Base-by-base conservation (phyloP, 148 eudicot genomes). In the Heliosperma pusillum region DNA sequence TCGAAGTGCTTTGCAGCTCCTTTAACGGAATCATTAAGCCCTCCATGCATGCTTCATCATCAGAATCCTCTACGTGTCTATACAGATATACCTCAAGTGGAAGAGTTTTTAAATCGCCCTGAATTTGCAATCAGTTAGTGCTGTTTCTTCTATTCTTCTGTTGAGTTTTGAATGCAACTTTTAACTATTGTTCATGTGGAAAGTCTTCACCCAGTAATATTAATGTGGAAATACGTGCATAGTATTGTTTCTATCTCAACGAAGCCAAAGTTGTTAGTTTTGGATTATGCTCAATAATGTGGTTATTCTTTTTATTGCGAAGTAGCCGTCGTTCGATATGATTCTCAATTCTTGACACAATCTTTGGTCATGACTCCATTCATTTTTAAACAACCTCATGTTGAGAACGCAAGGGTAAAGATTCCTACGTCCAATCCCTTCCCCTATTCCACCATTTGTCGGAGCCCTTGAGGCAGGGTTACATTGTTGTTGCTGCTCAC, bases 11-110 rank as follows among this genome's bases (percentile, higher is more conserved):
- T 80, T 65, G 74, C 79, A 75, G 56, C 82, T 19, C 80, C 78
- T 42, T 70, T 82, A 15, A 57, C 24, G 59, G 78, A 70, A 45
- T 75, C 83, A 74, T 60, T 81, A 12, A 55, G 80, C 63, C 79
- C 83, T 59, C 66, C 74, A 47, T 81, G 88, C 74, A 75, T 87
- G 78, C 75, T 69, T 27, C 76, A 30, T 67, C 80, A 81, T 79
- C 83, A 85, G 78, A 82, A 78, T 53, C 74, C 77, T 68, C 64
- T 95, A 78, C 90, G 78, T 40, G 96, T 95, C 60, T 92, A 89
- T 81, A 85, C 99, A 16, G 99, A 95, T 79, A 80, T 92, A 42
- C 99, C 99, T 69, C 83, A 84, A 30, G 92, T 95, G 36, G 86
- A 92, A 74, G 96, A 92, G 73, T 77, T 80, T 81, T 71, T 95